These are phyloP conservation scores for Paramecium bursaria DNA, from an alignment of 73 alveolate species.

Conservation along the genomic window DNA sequence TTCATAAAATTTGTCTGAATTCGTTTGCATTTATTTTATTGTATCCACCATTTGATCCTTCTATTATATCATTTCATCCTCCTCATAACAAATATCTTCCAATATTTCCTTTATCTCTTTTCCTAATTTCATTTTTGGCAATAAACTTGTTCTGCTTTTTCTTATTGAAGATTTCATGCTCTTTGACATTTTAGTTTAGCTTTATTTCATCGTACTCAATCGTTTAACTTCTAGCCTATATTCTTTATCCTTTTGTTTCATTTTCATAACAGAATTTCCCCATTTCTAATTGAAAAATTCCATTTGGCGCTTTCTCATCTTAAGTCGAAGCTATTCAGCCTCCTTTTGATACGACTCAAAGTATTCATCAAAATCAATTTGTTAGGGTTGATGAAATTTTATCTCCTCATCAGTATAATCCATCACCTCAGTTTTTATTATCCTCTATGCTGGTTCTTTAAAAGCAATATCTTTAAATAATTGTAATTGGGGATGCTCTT, in stretches of 20 bases:
- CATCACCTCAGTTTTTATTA: too few species aligned
- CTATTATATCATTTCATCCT: slow-evolving; percentile 43
- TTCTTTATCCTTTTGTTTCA: slow-evolving; percentile 39
- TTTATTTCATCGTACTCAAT: too few species aligned
- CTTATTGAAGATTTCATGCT: too few species aligned
- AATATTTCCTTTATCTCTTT: slow-evolving; percentile 12
- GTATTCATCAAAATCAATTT: neutral
- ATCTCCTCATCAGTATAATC: too few species aligned
- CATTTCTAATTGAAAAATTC: slow-evolving; percentile 46
- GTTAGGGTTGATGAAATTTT: neutral
- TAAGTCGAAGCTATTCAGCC: slow-evolving; percentile 29
- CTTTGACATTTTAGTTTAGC: too few species aligned
- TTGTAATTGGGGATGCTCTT: slow-evolving; percentile 38
- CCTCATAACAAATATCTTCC: slow-evolving; percentile 53
- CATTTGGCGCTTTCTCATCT: slow-evolving; percentile 6
- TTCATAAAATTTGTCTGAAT: too few species aligned
- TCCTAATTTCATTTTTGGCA: neutral
- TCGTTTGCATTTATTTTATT: too few species aligned
- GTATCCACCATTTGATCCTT: slow-evolving; percentile 1
- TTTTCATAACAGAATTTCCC: slow-evolving; percentile 55
- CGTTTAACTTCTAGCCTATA: too few species aligned
- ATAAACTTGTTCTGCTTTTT: neutral
- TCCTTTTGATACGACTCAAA: slow-evolving; percentile 5
- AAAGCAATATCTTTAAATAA: slow-evolving; percentile 40
- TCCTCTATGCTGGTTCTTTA: neutral